Base-by-base conservation (phyloP, 805 yeast species). In the Ogataea populi-albae region DNA sequence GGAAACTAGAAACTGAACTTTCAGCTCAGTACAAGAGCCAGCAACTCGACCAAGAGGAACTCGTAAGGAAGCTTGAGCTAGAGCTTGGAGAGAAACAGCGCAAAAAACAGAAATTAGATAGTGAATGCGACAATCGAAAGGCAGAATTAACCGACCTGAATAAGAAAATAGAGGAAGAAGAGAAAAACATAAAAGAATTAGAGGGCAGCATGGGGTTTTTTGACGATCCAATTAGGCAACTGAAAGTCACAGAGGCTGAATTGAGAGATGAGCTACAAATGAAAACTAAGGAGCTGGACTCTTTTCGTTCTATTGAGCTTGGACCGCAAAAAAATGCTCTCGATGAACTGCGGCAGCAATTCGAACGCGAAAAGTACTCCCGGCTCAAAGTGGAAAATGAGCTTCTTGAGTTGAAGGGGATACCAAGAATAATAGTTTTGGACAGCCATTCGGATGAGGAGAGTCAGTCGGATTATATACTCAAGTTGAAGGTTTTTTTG, bases 311-410 rank as follows among this genome's bases (percentile, higher is more conserved):
- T 7, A 30, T 20, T 1, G 42, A 41, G n/a, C 37, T 29, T 17
- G 22, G 31, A 2, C 6, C n/a, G 2, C 14, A 21, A 3, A 23
- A 35, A 18, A 14, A 16, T 2, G 28, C 26, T 4, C 45, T 27
- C 32, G 15, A 26, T 4, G 22, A 26, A 1, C 11, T 42, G 3
- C 34, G 36, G 17, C 21, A 29, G 5, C 37, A 39, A 11, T 35
- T 40, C 4, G 11, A 37, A 6, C 9, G 12, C 3, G 58, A 55
- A 29, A 27, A 21, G n/a, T 40, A 41, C 23, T 41, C 50, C 16
- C 36, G 57, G 23, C n/a, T 45, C 17, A 50, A 47, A 24, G 42
- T 52, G 9, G 53, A 55, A 28, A 38, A 51, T 25, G 52, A 54
- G 30, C 34, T 50, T 9, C 28, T 34, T 35, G 50, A 50, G 22